Base-by-base conservation (phyloP, 1,139 yeast genomes). In the Barnettozyma hawaiiensis region DNA sequence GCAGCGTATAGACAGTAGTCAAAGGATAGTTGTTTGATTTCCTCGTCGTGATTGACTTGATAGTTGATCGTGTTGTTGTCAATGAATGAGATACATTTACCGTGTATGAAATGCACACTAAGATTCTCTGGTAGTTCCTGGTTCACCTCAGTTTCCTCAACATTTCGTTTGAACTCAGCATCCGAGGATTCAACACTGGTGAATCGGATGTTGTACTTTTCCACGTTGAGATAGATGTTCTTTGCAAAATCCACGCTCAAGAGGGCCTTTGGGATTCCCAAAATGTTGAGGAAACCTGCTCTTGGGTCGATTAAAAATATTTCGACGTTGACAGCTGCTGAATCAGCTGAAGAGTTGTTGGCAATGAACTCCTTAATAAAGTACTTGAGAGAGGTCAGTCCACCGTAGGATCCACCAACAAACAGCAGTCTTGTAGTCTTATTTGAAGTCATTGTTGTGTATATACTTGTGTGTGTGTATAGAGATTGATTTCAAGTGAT, bases 341-440 rank as follows among this genome's bases (percentile, higher is more conserved):
- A 14, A 12, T 42, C 29, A 14, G 39, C 31, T 20, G 42, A 37
- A 11, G 39, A 42, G 27, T 34, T 23, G 27, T 34, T 23, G 41
- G 57, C 56, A 12, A 49, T 47, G 39, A 66, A 58, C 27, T 64
- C 65, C 28, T 58, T 57, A 43, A 67, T 59, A 41, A 73, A 58
- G 18, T 69, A 61, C 35, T 65, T 64, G 9, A 71, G 48, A 0
- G 75, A 68, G 2, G 74, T 60, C 27, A 73, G 55, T 1, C 79
- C 80, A n/a, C 73, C 71, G 50, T 66, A 75, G 0, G 78, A 69
- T 1, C 78, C 78, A 5, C 80, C 80, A n/a, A 73, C 69, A 5
- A 73, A 63, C 32, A 74, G 61, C 7, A 74, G 63, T 43, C 69
- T 43, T 7, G 43, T 49, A 38, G 31, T 21, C 18, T 24, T 24